phyloP scores from a whole-genome alignment of 129 eudicot species.

The carrot (Daucus carota) region DH1_v3.0 NC_030383.2:61183001-61183500 shows the following conservation, averaged over 20 bases:
- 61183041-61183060: not conserved
- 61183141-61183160: not conserved
- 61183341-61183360: slow-evolving; percentile 30
- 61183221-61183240: slow-evolving; percentile 36
- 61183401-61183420: slow-evolving; percentile 35
- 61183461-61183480: slow-evolving; percentile 17
- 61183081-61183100: not conserved
- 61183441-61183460: slow-evolving; percentile 33
- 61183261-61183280: slow-evolving; percentile 35
- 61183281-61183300: slow-evolving; percentile 23
- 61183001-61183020: not conserved
- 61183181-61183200: slow-evolving; percentile 29
- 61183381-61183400: slow-evolving; percentile 27
- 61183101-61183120: not conserved
- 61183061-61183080: not conserved
- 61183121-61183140: slow-evolving; percentile 5
- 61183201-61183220: slow-evolving; percentile 30
- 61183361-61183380: slow-evolving; percentile 32
- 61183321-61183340: slow-evolving; percentile 29
- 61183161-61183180: slow-evolving; percentile 40
- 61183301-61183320: slow-evolving; percentile 28
- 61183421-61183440: slow-evolving; percentile 41
- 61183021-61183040: not conserved
- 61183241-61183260: slow-evolving; percentile 40
- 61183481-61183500: not conserved